Conservation (phyloP, 2,329 filamentous ascomycete genomes). For the Aspergillus sp. region DNA sequence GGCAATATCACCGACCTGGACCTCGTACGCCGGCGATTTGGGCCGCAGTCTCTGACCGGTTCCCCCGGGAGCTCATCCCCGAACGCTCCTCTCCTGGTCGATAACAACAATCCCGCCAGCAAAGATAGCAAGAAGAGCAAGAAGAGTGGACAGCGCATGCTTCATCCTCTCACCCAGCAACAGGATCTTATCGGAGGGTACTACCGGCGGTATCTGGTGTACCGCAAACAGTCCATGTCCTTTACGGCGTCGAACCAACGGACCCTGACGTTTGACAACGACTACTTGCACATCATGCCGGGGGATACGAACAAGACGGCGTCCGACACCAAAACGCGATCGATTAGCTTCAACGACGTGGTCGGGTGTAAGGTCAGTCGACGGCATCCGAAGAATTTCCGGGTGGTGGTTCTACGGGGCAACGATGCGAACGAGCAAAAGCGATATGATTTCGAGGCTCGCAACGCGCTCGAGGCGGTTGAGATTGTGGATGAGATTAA, state of each 20-base stretch:
- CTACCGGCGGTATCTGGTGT: constrained; percentile 64
- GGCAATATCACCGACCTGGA: constrained; percentile 61
- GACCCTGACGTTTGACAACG: constrained; percentile 62
- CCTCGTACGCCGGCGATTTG: constrained; percentile 61
- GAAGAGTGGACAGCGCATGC: constrained; percentile 39
- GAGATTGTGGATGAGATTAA: constrained; percentile 65
- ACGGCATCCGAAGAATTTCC: constrained; percentile 63
- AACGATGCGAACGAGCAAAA: constrained; percentile 64
- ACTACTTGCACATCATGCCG: constrained; percentile 67
- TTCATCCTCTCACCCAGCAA: constrained; percentile 50
- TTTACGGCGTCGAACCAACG: constrained; percentile 62
- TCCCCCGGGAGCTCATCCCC: constrained; percentile 63
- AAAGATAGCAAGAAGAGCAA: constrained; percentile 41
- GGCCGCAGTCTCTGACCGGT: constrained; percentile 55
- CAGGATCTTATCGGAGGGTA: constrained; percentile 48
- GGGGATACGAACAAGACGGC: constrained; percentile 53
- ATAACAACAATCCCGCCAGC: constrained; percentile 31
- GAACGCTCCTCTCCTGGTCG: constrained; percentile 63
- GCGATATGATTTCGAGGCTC: constrained; percentile 66
- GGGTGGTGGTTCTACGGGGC: constrained; percentile 60
- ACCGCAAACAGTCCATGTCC: constrained; percentile 64
- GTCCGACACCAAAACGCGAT: constrained; percentile 57
- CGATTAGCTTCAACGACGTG: constrained; percentile 63
- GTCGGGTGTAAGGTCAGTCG: constrained; percentile 65
- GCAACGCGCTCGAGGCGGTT: constrained; percentile 56